phyloP scores from a whole-genome alignment of 192 early-diverging fungal genomes.

The Backusella australiensis region DNA sequence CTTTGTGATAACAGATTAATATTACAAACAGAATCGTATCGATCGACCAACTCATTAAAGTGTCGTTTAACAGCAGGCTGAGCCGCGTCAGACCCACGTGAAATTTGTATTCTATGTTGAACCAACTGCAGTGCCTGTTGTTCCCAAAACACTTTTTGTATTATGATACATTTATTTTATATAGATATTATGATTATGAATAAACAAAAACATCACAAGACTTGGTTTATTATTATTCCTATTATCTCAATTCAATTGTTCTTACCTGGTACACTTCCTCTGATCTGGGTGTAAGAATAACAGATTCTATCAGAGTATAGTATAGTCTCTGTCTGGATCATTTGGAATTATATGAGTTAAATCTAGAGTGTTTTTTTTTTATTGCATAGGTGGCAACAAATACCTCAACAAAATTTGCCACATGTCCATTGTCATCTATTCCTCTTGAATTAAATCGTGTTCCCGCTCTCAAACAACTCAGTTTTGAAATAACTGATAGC shows the following conservation, averaged over 20 bases:
- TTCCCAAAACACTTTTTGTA: conserved; percentile 86
- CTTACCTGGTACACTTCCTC: conserved; percentile 78
- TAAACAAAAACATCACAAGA: background rate
- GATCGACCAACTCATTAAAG: conserved; percentile 66
- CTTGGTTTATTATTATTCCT: conserved; percentile 19
- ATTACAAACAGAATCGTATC: conserved; percentile 74
- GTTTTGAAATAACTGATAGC: conserved; percentile 66
- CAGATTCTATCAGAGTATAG: conserved; percentile 52
- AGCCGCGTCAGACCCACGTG: conserved; percentile 78
- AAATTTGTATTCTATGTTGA: conserved; percentile 82
- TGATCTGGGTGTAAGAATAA: conserved; percentile 80
- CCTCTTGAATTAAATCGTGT: conserved; percentile 94
- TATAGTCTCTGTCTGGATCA: conserved; percentile 76
- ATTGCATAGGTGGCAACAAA: conserved; percentile 8
- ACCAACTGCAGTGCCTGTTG: conserved; percentile 85
- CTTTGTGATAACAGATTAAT: conserved; percentile 78
- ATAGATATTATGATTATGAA: background rate
- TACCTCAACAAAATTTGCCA: conserved; percentile 96
- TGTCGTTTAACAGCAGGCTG: conserved; percentile 78
- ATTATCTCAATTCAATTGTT: conserved; percentile 71
- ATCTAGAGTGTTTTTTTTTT: conserved; percentile 19
- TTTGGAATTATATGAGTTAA: conserved; percentile 83
- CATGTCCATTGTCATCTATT: conserved; percentile 94
- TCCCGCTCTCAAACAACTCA: conserved; percentile 80
- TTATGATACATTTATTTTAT: background rate